These are phyloP conservation scores for Neoboletus subvelutipes DNA, from an alignment of 768 basidiomycete genomes.

Conservation along the genomic window DNA sequence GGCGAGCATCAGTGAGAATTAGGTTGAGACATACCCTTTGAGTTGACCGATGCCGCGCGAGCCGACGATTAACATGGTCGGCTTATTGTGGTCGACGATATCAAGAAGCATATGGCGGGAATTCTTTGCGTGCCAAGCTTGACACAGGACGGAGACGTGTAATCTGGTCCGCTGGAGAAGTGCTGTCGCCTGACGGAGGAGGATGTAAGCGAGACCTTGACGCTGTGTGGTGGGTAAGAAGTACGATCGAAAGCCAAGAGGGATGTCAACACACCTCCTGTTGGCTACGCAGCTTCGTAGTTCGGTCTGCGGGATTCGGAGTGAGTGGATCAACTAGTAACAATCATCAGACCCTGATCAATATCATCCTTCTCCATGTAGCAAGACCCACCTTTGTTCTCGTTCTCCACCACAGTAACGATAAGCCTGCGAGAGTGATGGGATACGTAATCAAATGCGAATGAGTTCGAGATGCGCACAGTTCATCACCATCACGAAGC, in stretches of 20 bases:
- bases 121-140: constrained; percentile 98
- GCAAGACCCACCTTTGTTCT: constrained; percentile 66
- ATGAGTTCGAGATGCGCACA: constrained; percentile 40
- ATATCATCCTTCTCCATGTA: background rate
- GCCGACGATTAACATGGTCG: constrained; percentile 92
- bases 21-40: constrained; percentile 62
- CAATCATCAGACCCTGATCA: constrained; percentile 4
- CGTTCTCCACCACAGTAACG: constrained; percentile 91
- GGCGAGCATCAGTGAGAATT: too few species aligned
- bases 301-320: constrained; percentile 71
- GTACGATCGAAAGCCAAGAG: constrained; percentile 4
- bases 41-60: constrained; percentile 87
- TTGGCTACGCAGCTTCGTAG: constrained; percentile 80
- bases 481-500: constrained; percentile 89
- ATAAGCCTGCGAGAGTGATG: constrained; percentile 51
- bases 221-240: constrained; percentile 48
- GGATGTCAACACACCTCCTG: constrained; percentile 66
- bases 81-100: constrained; percentile 83
- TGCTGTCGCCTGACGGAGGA: constrained; percentile 84
- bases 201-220: constrained; percentile 84
- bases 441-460: background rate
- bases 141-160: constrained; percentile 84
- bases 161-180: constrained; percentile 88
- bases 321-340: constrained; percentile 61
- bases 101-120: constrained; percentile 88